Evolutionary conservation across 306 rosid genomes (phyloP).

Genomic region (Citrullus mucosospermus): DNA sequence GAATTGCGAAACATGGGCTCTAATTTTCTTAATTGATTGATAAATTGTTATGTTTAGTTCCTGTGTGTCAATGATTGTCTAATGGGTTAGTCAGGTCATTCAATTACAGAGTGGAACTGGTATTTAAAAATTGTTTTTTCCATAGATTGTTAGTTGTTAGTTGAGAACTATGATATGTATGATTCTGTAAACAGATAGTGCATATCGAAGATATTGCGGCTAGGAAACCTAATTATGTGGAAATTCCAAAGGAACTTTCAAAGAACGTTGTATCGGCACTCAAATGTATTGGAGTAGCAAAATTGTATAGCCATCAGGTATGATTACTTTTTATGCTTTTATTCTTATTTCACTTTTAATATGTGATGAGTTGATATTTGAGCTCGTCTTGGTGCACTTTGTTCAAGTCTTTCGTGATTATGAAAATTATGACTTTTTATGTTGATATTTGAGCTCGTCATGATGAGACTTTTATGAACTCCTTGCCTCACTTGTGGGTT

Average conservation of each 20-base stretch:
- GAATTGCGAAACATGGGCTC: background rate
- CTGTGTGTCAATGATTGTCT: background rate
- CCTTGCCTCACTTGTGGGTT: background rate
- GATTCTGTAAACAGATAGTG: slow-evolving; percentile 46
- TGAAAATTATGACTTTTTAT: background rate
- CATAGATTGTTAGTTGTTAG: background rate
- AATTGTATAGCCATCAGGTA: slow-evolving; percentile 88
- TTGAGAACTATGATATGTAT: slow-evolving; percentile 17
- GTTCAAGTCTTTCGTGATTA: background rate
- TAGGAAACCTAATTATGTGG: slow-evolving; percentile 42
- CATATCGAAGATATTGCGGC: slow-evolving; percentile 65
- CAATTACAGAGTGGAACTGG: background rate
- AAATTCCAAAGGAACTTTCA: slow-evolving; percentile 48
- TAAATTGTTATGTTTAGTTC: background rate
- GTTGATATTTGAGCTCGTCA: no score
- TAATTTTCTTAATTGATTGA: background rate
- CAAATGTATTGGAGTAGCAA: slow-evolving; percentile 45
- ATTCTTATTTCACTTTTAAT: background rate
- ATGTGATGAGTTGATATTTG: background rate
- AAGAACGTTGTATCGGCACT: slow-evolving; percentile 49
- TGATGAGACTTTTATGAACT: background rate
- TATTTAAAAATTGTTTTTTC: background rate
- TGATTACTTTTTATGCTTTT: slow-evolving; percentile 11
- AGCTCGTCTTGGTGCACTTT: background rate
- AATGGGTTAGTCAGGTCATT: background rate